Evolutionary conservation across 371 early-diverging fungal species (phyloP).

Genomic region (Haplosporangium sp.): DNA sequence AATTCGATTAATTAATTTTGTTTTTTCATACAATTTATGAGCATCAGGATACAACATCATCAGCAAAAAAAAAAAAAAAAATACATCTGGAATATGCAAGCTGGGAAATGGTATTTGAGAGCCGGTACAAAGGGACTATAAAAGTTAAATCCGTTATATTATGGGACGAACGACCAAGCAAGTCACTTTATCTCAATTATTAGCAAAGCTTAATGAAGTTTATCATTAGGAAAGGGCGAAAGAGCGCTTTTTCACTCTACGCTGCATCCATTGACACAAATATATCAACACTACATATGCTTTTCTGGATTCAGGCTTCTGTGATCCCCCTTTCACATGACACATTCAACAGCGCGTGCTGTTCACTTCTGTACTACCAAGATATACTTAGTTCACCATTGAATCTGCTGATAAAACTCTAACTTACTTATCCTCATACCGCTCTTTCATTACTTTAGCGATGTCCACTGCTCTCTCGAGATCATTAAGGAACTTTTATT

Average conservation of each 20-base stretch:
- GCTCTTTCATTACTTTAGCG: conserved; percentile 13
- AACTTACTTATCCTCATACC: not conserved
- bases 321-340: too few species aligned
- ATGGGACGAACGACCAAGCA: too few species aligned
- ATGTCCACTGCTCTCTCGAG: conserved; percentile 66
- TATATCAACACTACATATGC: too few species aligned
- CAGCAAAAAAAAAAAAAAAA: not conserved
- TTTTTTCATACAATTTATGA: not conserved
- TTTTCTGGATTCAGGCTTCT: not conserved
- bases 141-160: too few species aligned
- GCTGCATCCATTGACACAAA: too few species aligned
- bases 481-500: conserved; percentile 81
- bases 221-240: too few species aligned
- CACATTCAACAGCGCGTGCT: not conserved
- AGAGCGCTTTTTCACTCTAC: too few species aligned
- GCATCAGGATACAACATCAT: not conserved
- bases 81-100: not conserved
- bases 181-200: too few species aligned
- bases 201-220: too few species aligned
- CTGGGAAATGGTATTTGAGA: not conserved
- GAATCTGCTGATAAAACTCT: too few species aligned
- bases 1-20: conserved; percentile 10
- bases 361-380: too few species aligned
- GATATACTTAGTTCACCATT: too few species aligned
- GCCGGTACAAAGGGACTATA: not conserved